Evolutionary conservation across 208 protist species (phyloP).

Genomic region (Leishmania tropica): DNA sequence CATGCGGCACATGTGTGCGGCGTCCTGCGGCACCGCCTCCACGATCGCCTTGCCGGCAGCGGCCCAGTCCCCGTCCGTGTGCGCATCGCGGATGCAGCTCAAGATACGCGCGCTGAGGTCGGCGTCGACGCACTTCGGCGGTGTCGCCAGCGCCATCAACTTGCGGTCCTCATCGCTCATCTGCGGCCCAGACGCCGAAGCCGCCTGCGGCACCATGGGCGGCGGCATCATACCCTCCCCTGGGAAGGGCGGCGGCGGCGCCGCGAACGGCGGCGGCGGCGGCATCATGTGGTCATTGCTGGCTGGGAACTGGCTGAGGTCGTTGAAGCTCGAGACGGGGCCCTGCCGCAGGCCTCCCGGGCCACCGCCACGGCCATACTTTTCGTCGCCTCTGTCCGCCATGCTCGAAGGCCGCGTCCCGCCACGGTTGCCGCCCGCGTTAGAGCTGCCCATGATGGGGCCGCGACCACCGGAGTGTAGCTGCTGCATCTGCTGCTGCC

Average conservation of each 20-base stretch:
- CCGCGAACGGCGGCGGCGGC: conserved; percentile 25
- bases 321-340: conserved; percentile 49
- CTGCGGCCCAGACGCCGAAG: conserved; percentile 9
- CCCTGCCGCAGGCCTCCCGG: conserved; percentile 28
- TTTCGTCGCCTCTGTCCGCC: conserved; percentile 27
- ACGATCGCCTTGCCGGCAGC: conserved; percentile 37
- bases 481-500: conserved; percentile 36
- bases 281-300: conserved; percentile 33
- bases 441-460: conserved; percentile 6
- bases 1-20: conserved; percentile 47
- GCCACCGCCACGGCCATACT: conserved; percentile 30
- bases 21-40: conserved; percentile 51
- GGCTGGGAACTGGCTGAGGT: conserved; percentile 38
- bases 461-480: conserved; percentile 23
- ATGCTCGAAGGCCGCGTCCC: conserved; percentile 38
- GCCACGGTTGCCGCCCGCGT: conserved; percentile 32
- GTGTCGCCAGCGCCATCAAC: conserved; percentile 59
- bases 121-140: conserved; percentile 61
- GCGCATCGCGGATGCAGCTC: conserved; percentile 64
- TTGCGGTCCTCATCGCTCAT: conserved; percentile 72
- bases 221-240: conserved; percentile 8
- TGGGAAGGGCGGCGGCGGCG: conserved; percentile 26
- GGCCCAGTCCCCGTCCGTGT: conserved; percentile 54
- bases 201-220: conserved; percentile 19
- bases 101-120: conserved; percentile 56